A percentile compares a stretch with the other conserved stretches of the same genome.
phyloP scores from a whole-genome alignment of 345 rosid genomes.

The Erucastrum elatum region DNA sequence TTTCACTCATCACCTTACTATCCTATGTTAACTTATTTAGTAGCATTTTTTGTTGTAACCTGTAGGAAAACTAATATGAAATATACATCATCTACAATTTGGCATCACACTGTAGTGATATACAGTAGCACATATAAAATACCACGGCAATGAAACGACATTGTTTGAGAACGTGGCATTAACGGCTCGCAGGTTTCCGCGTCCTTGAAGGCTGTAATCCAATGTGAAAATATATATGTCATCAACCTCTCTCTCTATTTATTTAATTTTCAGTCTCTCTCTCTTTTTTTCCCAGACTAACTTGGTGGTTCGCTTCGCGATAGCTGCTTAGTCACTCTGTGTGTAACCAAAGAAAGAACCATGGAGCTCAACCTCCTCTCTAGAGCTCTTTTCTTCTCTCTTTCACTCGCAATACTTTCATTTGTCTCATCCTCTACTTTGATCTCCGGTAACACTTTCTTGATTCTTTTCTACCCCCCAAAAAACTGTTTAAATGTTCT shows the following conservation, averaged over 20 bases:
- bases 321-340: neutral
- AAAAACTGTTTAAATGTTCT: neutral
- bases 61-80: no score
- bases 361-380: constrained; percentile 36
- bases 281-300: neutral
- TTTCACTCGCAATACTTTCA: constrained; percentile 38
- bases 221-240: neutral
- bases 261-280: no score
- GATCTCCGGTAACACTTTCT: constrained; percentile 49
- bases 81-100: no score
- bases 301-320: neutral
- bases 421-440: constrained; percentile 43
- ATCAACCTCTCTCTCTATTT: no score
- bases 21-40: no score
- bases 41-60: no score
- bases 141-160: neutral
- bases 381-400: constrained; percentile 35
- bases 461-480: neutral
- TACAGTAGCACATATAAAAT: no score
- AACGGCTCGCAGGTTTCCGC: neutral
- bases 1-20: no score
- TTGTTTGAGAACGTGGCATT: neutral
- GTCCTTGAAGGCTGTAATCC: neutral
- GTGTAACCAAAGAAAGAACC: constrained; percentile 16
- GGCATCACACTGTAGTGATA: no score